Base-by-base conservation (phyloP, 176 grass and related monocot genomes). In the Chrysopogon serrulatus region DNA sequence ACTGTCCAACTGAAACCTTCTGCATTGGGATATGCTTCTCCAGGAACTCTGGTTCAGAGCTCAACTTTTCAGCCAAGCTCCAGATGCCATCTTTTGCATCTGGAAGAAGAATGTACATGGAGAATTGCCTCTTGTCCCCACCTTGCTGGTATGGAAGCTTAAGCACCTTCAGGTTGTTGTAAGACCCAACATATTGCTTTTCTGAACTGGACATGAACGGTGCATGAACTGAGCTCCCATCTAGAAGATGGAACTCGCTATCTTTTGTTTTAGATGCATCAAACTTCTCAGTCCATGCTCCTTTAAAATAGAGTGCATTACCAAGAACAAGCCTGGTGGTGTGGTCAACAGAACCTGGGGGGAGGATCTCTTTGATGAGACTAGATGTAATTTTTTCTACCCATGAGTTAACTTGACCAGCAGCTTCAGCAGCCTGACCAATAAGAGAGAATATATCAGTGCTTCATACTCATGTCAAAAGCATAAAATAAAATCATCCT, bases 301-400 rank as follows among this genome's bases (percentile, higher is more conserved):
- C 92, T 65, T 92, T 92, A 67, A 97, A 97, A 87, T 97, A 97
- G 3, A 97, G 82, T 3, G 94, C 92, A 79, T 94, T 97, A 12
- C 90, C 81, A 73, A 97, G 81, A 53, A 97, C 79, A 76, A 97
- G 79, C n/a, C 90, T 87, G 8, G 92, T 92, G 34, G 44, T 86
- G 4, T 23, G 51, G 2, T 86, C 76, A 82, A 94, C 86, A 83
- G 85, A 92, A 8, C 85, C 86, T n/a, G 61, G 19, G 40, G 87
- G 87, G 17, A 94, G 88, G 59, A 97, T 77, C 44, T 90, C 73
- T 67, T 90, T 94, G 73, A 97, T 94, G 33, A 90, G 88, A 73
- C 88, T 90, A 54, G 87, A 68, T 33, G 94, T 97, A 31, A 54
- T 68, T 18, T 73, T 90, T 47, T 92, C 90, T 6, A 90, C 88